Percentiles rank a stretch among this genome's conserved stretches.
Conservation (phyloP, 148 eudicot genomes). For the Cornus florida region DNA sequence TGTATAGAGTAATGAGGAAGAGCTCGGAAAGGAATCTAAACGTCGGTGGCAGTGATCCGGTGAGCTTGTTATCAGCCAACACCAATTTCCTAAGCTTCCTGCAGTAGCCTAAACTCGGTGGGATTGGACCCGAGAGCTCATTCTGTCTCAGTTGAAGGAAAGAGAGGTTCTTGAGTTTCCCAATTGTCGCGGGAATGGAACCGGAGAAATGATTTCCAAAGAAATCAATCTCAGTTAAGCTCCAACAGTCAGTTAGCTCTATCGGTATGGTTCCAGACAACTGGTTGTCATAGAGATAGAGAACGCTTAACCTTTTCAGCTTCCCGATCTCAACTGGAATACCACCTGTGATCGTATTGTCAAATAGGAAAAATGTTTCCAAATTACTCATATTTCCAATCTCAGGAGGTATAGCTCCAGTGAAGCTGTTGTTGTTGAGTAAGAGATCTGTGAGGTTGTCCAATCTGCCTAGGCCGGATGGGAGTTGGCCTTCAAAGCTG, state of each 20-base stretch:
- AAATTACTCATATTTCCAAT: conserved; percentile 75
- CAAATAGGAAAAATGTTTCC: conserved; percentile 51
- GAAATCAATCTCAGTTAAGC: conserved; percentile 68
- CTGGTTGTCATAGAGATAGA: conserved; percentile 84
- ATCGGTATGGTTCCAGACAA: conserved; percentile 69
- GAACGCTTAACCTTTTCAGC: conserved; percentile 45
- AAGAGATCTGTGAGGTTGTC: conserved; percentile 66
- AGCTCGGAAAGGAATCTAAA: conserved; percentile 62
- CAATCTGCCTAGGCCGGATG: conserved; percentile 50
- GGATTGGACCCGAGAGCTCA: conserved; percentile 67
- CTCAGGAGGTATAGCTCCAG: conserved; percentile 59
- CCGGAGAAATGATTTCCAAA: conserved; percentile 77
- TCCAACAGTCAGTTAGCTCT: conserved; percentile 72
- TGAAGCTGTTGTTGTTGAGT: conserved; percentile 82
- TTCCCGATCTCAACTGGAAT: conserved; percentile 72
- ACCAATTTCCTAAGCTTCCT: conserved; percentile 60
- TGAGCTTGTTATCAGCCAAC: conserved; percentile 72
- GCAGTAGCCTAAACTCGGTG: conserved; percentile 75
- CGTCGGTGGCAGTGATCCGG: conserved; percentile 67
- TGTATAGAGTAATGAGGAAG: conserved; percentile 71
- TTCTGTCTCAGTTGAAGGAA: conserved; percentile 86
- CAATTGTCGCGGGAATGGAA: conserved; percentile 64
- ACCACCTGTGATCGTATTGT: conserved; percentile 61
- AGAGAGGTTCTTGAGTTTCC: conserved; percentile 59
- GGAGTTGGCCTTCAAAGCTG: conserved; percentile 54